Evolutionary conservation across 2,329 filamentous ascomycete species (phyloP), one percentile per base, ranked within the genome.

Genomic region (Ascomycota sp.): DNA sequence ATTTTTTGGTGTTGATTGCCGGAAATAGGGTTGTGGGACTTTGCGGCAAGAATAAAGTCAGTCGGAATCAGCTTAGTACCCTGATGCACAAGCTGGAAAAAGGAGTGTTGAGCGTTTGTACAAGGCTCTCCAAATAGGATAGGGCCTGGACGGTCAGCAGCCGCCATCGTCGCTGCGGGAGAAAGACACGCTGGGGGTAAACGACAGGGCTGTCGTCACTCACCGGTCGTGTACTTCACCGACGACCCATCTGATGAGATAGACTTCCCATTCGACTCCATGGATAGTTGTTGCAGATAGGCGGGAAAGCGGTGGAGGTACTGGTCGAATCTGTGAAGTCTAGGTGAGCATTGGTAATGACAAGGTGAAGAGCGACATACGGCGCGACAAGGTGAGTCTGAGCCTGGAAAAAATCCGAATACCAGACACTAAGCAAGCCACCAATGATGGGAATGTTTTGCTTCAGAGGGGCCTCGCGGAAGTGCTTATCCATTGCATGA

Each of bases 41-140:
- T 72, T 42, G 82, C 84, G 29, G 89, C 89, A 47, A 98, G 65
- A 61, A 98, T 91, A 65, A 98, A 98, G 61, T 98, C 89, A 45
- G 86, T 77, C 11, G 89, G 89, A 53, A 98, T 95, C 50, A 98
- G 75, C 72, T 95, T 95, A 47, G 89, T 98, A 49, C 89, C 89
- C 60, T 98, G 89, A 68, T 98, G 89, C 38, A 98, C 74, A 32
- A 98, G 76, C 69, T 98, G 89, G 76, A 92, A 98, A 75, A 98
- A 98, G 39, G 89, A 95, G 71, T 98, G 89, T 65, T 98, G 89
- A 31, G 89, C 89, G 54, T 98, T 98, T 56, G 89, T 98, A 59
- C 83, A 91, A 35, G 89, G 89, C 67, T 98, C 89, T 51, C 89
- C 89, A 53, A 98, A 98, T 41, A 98, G 65, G 52, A 98, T 86